phyloP scores from a whole-genome alignment of 306 rosid genomes.

The Vachellia pachyceras region DNA sequence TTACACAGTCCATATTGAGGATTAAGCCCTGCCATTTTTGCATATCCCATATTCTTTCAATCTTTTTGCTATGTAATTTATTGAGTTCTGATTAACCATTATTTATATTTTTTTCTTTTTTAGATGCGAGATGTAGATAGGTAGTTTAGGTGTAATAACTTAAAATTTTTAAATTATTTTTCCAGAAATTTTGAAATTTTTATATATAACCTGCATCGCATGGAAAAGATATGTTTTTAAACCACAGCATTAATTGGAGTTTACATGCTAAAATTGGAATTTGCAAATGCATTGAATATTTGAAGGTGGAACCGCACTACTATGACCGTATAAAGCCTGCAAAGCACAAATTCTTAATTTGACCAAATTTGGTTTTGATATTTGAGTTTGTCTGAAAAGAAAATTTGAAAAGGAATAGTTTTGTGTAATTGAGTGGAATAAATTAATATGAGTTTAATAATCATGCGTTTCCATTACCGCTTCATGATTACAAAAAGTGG shows the following conservation, averaged over 20 bases:
- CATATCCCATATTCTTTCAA: slow-evolving; percentile 43
- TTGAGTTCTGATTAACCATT: too few relatives aligned
- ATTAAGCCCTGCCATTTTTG: slow-evolving; percentile 46
- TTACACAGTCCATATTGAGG: slow-evolving; percentile 54
- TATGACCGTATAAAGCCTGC: not conserved
- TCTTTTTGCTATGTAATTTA: too few relatives aligned
- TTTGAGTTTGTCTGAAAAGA: not conserved
- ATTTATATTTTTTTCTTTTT: too few relatives aligned
- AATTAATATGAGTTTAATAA: not conserved
- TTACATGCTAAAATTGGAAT: too few relatives aligned
- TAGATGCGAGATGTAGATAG: not conserved
- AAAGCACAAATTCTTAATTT: not conserved
- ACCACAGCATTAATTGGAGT: not conserved
- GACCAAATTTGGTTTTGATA: not conserved
- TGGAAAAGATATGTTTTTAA: too few relatives aligned
- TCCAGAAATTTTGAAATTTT: too few relatives aligned
- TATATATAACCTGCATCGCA: too few relatives aligned
- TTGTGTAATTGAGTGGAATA: not conserved
- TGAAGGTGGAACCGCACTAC: not conserved
- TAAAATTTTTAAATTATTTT: too few relatives aligned
- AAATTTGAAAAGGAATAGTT: not conserved
- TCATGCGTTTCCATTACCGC: not conserved
- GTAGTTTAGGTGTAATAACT: too few relatives aligned
- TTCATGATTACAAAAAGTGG: too few relatives aligned
- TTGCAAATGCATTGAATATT: not conserved